Conservation (phyloP, 2,329 filamentous ascomycete species). For the Sarocladium kiliense region DNA sequence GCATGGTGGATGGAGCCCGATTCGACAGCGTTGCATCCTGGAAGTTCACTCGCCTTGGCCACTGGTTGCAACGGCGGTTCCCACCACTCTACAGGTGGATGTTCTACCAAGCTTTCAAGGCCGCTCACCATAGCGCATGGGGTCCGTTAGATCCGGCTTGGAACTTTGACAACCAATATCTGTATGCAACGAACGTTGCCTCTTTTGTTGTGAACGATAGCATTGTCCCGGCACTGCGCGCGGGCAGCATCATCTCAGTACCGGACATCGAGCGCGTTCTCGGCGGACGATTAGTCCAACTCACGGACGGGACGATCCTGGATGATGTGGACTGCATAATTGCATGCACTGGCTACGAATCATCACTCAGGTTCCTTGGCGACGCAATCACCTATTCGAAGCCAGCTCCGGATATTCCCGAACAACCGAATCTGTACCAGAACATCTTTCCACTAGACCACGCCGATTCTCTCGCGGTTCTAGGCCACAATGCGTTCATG, state of each 20-base stretch:
- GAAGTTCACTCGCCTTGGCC: conserved; percentile 14
- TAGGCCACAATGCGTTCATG: conserved; percentile 27
- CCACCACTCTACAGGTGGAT: conserved; percentile 14
- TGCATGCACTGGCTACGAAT: conserved; percentile 26
- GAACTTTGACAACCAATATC: conserved; percentile 12
- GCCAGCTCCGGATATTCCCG: conserved; percentile 12
- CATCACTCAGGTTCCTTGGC: conserved; percentile 18
- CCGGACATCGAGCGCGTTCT: conserved; percentile 12
- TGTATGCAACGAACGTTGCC: conserved; percentile 14
- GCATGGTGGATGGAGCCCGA: conserved; percentile 15
- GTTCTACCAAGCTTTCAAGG: conserved; percentile 13
- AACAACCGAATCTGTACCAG: conserved; percentile 32
- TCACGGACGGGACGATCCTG: conserved; percentile 20
- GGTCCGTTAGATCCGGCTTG: conserved; percentile 16
- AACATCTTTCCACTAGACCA: conserved; percentile 39
- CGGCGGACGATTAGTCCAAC: conserved; percentile 17
- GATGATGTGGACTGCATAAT: conserved; percentile 23
- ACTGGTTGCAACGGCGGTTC: conserved; percentile 14
- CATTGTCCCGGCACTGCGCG: conserved; percentile 14
- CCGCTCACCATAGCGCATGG: conserved; percentile 12
- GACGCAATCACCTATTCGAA: conserved; percentile 6
- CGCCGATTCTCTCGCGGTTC: conserved; percentile 37
- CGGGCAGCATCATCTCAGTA: conserved; percentile 12
- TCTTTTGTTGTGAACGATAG: conserved; percentile 16
- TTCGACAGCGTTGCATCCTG: conserved; percentile 17